Evolutionary conservation across 495 filamentous ascomycete genomes (phyloP).

Genomic region (Aspergillus campestris): DNA sequence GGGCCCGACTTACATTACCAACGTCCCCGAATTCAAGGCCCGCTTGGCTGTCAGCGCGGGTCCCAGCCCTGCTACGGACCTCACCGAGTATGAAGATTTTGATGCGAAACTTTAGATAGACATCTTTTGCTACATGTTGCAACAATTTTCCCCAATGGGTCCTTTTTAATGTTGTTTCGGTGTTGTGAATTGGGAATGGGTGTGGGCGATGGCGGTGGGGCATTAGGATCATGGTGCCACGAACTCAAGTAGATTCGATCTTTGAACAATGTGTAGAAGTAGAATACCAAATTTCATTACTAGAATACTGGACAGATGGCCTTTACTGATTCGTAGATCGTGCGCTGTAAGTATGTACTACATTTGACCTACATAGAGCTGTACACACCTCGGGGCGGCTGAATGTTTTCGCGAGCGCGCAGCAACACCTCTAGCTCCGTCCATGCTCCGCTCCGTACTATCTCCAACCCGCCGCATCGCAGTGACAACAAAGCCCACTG

Average conservation of each 20-base stretch:
- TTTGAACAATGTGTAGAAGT: no score
- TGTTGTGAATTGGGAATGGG: neutral
- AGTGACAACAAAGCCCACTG: no score
- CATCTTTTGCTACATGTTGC: neutral
- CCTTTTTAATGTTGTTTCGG: neutral
- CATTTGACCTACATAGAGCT: neutral
- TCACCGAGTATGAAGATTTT: slow-evolving; percentile 76
- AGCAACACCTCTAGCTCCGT: neutral
- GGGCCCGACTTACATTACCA: slow-evolving; percentile 49
- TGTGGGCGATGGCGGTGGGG: no score
- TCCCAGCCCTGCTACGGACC: slow-evolving; percentile 58
- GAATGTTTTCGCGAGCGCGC: slow-evolving; percentile 12
- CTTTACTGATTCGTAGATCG: neutral
- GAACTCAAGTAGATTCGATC: no score
- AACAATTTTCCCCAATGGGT: no score
- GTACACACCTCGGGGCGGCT: slow-evolving; percentile 3
- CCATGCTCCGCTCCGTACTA: no score
- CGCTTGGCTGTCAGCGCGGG: slow-evolving; percentile 58
- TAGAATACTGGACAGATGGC: neutral
- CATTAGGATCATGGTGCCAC: no score
- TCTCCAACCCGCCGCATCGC: no score
- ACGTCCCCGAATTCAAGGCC: slow-evolving; percentile 72
- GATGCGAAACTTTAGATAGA: slow-evolving; percentile 60
- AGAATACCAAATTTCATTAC: no score
- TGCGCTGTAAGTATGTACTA: neutral